Evolutionary conservation across 805 yeast species (phyloP).

Genomic region (Yarrowia alimentaria): DNA sequence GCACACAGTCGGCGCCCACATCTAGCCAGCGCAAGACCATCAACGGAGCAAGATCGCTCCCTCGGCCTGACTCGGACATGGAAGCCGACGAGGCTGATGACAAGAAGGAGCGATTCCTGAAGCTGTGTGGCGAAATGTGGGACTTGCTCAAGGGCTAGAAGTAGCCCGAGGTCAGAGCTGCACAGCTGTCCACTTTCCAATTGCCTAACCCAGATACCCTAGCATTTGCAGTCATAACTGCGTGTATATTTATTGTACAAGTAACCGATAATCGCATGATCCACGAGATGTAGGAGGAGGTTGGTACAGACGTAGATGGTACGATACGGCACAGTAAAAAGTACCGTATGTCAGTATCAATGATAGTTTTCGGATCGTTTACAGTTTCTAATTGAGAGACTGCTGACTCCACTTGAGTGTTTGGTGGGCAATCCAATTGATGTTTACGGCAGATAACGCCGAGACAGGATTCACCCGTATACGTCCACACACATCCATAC

Average conservation of each 20-base stretch:
- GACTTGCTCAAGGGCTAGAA: constrained; percentile 34
- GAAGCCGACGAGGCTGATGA: constrained; percentile 3
- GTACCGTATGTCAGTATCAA: too few relatives aligned
- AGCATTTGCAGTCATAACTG: constrained; percentile 21
- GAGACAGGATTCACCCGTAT: too few relatives aligned
- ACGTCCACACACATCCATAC: too few relatives aligned
- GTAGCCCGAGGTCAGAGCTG: too few relatives aligned
- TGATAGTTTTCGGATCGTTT: too few relatives aligned
- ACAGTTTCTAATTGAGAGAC: too few relatives aligned
- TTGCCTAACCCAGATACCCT: not conserved
- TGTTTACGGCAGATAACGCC: too few relatives aligned
- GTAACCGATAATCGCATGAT: constrained; percentile 18
- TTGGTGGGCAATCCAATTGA: too few relatives aligned
- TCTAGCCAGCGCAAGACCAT: not conserved
- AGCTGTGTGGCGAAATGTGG: constrained; percentile 39
- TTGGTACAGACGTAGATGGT: too few relatives aligned
- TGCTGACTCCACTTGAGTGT: too few relatives aligned
- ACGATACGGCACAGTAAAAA: too few relatives aligned
- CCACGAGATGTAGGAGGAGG: not conserved
- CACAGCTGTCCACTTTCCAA: not conserved
- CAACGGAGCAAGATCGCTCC: constrained; percentile 3
- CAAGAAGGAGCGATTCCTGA: constrained; percentile 36
- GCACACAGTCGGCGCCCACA: not conserved
- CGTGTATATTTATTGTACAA: constrained; percentile 26
- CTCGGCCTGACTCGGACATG: constrained; percentile 1